Percentiles rank a stretch among this genome's conserved stretches.
phyloP scores from a whole-genome alignment of 345 rosid genomes.

The Salix koriyanagi region DNA sequence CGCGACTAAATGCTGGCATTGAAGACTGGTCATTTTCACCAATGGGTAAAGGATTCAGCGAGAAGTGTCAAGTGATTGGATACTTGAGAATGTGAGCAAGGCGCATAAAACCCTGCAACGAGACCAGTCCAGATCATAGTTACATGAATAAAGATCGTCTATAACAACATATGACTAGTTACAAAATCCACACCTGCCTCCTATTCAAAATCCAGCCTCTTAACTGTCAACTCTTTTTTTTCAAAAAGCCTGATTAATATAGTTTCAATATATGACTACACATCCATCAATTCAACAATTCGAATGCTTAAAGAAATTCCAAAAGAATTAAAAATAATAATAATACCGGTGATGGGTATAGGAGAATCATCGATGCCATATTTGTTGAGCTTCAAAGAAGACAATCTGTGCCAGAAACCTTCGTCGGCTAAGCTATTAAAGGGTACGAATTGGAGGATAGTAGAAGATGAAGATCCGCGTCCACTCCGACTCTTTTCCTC shows the following conservation, averaged over 20 bases:
- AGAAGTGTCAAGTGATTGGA: constrained; percentile 69
- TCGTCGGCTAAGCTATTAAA: constrained; percentile 78
- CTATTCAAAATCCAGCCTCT: neutral
- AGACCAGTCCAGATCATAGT: neutral
- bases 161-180: neutral
- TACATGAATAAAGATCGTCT: neutral
- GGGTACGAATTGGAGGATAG: constrained; percentile 70
- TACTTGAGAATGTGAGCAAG: constrained; percentile 77
- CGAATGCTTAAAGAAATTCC: neutral
- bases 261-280: neutral
- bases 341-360: constrained; percentile 66
- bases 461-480: neutral
- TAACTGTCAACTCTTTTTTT: neutral
- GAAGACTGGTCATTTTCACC: constrained; percentile 36
- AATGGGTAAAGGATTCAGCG: constrained; percentile 66
- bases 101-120: constrained; percentile 68
- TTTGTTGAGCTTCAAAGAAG: constrained; percentile 80
- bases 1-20: constrained; percentile 20
- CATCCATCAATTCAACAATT: neutral
- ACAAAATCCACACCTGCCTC: neutral
- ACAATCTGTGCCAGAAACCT: constrained; percentile 89
- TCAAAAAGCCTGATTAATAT: neutral
- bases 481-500: constrained; percentile 18
- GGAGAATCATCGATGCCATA: constrained; percentile 91
- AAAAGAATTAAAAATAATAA: neutral